A percentile compares a stretch with the other conserved stretches of the same genome.
phyloP scores from a whole-genome alignment of 2,329 filamentous ascomycete genomes.

The Colletotrichum incanum region DNA sequence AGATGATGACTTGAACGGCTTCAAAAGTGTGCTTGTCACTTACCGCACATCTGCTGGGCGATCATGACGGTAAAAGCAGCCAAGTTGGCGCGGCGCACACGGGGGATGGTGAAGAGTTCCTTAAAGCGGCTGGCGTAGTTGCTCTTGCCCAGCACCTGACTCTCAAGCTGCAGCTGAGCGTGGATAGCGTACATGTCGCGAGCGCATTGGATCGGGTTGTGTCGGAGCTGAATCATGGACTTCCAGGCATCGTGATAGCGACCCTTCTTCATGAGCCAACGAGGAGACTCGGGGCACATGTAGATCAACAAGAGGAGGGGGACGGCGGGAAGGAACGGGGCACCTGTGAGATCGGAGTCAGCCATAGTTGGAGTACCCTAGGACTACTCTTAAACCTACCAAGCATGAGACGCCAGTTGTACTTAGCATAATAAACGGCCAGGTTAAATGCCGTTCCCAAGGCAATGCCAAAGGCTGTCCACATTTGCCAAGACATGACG shows the following conservation, averaged over 20 bases:
- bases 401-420: slow-evolving; percentile 58
- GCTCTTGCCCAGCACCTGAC: slow-evolving; percentile 62
- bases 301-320: slow-evolving; percentile 73
- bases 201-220: slow-evolving; percentile 70
- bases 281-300: slow-evolving; percentile 76
- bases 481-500: slow-evolving; percentile 86
- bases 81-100: slow-evolving; percentile 79
- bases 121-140: slow-evolving; percentile 75
- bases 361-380: background rate
- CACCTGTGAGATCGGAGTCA: slow-evolving; percentile 14
- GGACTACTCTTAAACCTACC: slow-evolving; percentile 14
- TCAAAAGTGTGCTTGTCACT: slow-evolving; percentile 24
- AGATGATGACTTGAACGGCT: background rate
- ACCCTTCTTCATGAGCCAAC: slow-evolving; percentile 78
- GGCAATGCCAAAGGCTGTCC: slow-evolving; percentile 68
- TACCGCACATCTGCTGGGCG: slow-evolving; percentile 78
- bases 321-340: slow-evolving; percentile 59
- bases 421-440: slow-evolving; percentile 51
- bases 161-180: slow-evolving; percentile 75
- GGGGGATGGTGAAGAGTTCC: slow-evolving; percentile 79
- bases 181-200: slow-evolving; percentile 77
- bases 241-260: slow-evolving; percentile 73
- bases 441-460: slow-evolving; percentile 73
- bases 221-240: slow-evolving; percentile 67
- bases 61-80: slow-evolving; percentile 88